Percentiles rank a stretch among this genome's conserved stretches.
phyloP scores from a whole-genome alignment of 1,284 basidiomycete species.

The Puccinia sorghi region DNA sequence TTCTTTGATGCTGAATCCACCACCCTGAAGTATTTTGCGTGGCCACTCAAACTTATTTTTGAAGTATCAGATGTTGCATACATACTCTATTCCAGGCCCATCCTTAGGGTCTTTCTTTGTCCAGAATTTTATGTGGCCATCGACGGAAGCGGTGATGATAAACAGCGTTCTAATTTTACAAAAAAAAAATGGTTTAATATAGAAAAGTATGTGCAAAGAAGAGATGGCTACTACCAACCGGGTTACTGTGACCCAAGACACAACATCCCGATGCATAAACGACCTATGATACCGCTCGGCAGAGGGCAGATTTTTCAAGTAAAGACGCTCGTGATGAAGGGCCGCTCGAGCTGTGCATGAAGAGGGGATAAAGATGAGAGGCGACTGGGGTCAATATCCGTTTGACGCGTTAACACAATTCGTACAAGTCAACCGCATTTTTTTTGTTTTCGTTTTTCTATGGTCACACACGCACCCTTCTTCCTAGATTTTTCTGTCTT shows the following conservation, averaged over 20 bases:
- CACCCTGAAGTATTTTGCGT: neutral
- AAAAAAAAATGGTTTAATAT: conserved; percentile 38
- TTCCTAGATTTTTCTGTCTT: neutral
- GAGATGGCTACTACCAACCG: conserved; percentile 63
- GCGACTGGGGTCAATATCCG: conserved; percentile 8
- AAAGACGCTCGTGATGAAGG: conserved; percentile 62
- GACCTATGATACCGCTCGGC: conserved; percentile 94
- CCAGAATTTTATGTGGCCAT: conserved; percentile 97
- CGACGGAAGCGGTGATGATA: conserved; percentile 86
- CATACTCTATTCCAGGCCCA: conserved; percentile 58
- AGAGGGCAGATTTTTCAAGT: conserved; percentile 84
- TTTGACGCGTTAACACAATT: neutral
- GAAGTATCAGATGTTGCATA: conserved; percentile 35
- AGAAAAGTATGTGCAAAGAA: no score
- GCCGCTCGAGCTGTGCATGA: conserved; percentile 22
- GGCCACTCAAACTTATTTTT: neutral
- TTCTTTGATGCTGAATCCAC: neutral
- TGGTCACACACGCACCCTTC: conserved; percentile 19
- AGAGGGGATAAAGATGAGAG: neutral
- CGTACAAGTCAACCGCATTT: no score
- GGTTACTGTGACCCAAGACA: conserved; percentile 84
- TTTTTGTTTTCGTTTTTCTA: neutral
- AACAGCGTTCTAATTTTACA: conserved; percentile 73
- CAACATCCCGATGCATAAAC: conserved; percentile 94
- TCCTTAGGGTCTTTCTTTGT: conserved; percentile 76